phyloP scores from a whole-genome alignment of 148 eudicot genomes.

The Chenopodium formosanum region DNA sequence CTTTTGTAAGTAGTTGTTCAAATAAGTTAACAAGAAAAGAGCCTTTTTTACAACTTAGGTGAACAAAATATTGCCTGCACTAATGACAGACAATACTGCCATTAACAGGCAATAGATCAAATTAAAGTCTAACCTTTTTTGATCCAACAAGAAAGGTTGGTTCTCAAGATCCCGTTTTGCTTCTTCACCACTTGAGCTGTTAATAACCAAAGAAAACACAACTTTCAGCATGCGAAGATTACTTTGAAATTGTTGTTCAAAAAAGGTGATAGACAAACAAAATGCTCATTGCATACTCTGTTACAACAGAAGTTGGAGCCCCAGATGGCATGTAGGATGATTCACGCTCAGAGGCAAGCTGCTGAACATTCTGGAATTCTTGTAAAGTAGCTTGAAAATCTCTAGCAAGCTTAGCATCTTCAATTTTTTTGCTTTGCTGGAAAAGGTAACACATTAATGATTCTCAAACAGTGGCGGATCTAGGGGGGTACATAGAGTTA shows the following conservation, averaged over 20 bases:
- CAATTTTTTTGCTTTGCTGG: slow-evolving; percentile 66
- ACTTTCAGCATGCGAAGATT: neutral
- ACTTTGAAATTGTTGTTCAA: neutral
- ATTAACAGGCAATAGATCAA: neutral
- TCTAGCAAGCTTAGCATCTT: slow-evolving; percentile 80
- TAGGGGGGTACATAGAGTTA: too few relatives aligned
- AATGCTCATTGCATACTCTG: slow-evolving; percentile 33
- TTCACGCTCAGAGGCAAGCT: slow-evolving; percentile 78
- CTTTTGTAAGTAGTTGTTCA: too few relatives aligned
- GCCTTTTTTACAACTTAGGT: neutral
- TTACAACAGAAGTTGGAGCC: slow-evolving; percentile 36
- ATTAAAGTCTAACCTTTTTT: slow-evolving; percentile 40
- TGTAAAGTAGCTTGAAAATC: slow-evolving; percentile 65
- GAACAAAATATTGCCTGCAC: neutral
- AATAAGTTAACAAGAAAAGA: too few relatives aligned
- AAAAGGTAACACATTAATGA: slow-evolving; percentile 4
- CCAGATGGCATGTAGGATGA: slow-evolving; percentile 61
- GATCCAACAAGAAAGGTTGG: slow-evolving; percentile 58
- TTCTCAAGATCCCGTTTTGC: slow-evolving; percentile 43
- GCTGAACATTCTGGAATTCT: slow-evolving; percentile 80
- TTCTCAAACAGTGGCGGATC: too few relatives aligned
- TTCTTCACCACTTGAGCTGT: slow-evolving; percentile 46
- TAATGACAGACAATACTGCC: neutral
- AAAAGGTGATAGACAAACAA: neutral
- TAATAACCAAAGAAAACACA: slow-evolving; percentile 5